A percentile compares a stretch with the other conserved stretches of the same genome.
phyloP scores from a whole-genome alignment of 2,329 filamentous ascomycete genomes.

The Neonectria punicea region DNA sequence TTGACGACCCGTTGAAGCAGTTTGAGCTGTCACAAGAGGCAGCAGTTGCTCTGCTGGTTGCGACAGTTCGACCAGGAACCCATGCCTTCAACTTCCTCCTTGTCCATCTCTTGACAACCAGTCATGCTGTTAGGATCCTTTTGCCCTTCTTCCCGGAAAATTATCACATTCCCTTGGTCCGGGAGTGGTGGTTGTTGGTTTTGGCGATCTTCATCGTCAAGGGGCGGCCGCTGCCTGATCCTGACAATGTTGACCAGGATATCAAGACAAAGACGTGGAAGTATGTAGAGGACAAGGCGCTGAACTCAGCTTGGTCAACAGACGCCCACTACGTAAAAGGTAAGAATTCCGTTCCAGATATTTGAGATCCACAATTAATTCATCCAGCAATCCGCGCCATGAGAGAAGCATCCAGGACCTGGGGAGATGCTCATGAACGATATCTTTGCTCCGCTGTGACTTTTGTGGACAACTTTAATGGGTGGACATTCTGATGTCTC shows the following conservation, averaged over 20 bases:
- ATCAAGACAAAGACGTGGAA: constrained; percentile 78
- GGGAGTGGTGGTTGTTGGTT: constrained; percentile 91
- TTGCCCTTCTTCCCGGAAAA: constrained; percentile 79
- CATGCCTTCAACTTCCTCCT: constrained; percentile 85
- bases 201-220: constrained; percentile 82
- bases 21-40: constrained; percentile 78
- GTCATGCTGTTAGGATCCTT: constrained; percentile 88
- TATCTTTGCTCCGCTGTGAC: constrained; percentile 76
- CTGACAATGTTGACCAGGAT: constrained; percentile 70
- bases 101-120: constrained; percentile 83
- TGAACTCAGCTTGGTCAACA: constrained; percentile 73
- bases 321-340: constrained; percentile 91
- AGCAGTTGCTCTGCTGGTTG: constrained; percentile 70
- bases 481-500: constrained; percentile 64
- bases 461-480: constrained; percentile 78
- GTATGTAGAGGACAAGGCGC: constrained; percentile 76
- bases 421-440: constrained; percentile 74
- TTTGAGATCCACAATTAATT: constrained; percentile 12
- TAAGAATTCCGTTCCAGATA: constrained; percentile 47
- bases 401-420: constrained; percentile 77
- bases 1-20: constrained; percentile 75
- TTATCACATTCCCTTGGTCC: constrained; percentile 78
- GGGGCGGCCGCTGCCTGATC: constrained; percentile 76
- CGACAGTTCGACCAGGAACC: constrained; percentile 65
- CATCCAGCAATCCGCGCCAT: constrained; percentile 74